Evolutionary conservation across 192 early-diverging fungal genomes (phyloP).

Genomic region (Funneliformis geosporum): DNA sequence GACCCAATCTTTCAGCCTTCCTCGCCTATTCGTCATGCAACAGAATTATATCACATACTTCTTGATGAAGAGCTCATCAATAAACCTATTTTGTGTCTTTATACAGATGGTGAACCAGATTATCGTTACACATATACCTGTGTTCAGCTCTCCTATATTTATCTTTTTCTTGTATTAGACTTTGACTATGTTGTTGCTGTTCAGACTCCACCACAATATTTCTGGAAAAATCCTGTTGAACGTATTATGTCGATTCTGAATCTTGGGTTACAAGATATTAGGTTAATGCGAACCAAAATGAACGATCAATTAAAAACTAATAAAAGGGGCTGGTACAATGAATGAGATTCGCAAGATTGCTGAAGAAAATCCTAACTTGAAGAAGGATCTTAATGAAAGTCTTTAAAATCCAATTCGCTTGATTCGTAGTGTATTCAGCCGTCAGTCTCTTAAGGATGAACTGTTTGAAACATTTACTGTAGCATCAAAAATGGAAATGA

Average conservation of each 20-base stretch:
- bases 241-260: no score
- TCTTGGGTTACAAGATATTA: not conserved
- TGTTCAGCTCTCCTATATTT: conserved; percentile 1
- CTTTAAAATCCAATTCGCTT: not conserved
- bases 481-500: not conserved
- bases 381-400: not conserved
- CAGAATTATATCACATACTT: no score
- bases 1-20: no score
- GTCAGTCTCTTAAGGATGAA: not conserved
- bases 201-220: not conserved
- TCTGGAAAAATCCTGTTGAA: no score
- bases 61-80: no score
- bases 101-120: no score
- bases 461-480: not conserved
- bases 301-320: not conserved
- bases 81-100: no score
- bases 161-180: not conserved
- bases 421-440: not conserved
- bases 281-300: not conserved
- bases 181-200: conserved; percentile 7
- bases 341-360: not conserved
- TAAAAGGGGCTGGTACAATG: no score
- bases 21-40: not conserved
- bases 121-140: not conserved
- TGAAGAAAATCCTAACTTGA: not conserved